phyloP scores from a whole-genome alignment of 2,329 filamentous ascomycete species.

The Microdochium bolleyi region DNA sequence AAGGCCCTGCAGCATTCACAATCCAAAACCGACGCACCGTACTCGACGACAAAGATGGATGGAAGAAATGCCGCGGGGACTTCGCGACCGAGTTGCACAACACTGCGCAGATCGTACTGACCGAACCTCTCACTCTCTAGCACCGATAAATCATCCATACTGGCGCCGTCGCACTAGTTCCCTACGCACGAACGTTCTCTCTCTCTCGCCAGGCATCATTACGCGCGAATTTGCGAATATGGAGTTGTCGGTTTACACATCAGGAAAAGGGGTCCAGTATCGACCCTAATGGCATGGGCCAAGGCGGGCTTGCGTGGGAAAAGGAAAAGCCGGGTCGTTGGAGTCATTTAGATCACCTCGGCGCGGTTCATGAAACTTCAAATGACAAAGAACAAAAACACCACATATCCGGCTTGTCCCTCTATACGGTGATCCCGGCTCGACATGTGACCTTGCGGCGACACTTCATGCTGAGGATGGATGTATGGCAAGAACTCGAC shows the following conservation, averaged over 20 bases:
- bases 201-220: neutral
- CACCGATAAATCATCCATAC: neutral
- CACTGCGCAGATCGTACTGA: neutral
- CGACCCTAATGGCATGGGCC: neutral
- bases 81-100: too few species aligned
- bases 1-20: neutral
- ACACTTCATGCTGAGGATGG: neutral
- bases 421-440: neutral
- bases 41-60: neutral
- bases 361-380: neutral
- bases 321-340: neutral
- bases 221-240: neutral
- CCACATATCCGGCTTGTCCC: neutral
- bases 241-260: neutral
- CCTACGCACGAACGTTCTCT: neutral
- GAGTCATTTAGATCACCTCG: neutral
- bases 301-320: neutral
- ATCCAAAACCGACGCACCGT: neutral
- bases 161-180: neutral
- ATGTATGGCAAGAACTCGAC: too few species aligned
- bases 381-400: conserved; percentile 1
- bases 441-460: neutral
- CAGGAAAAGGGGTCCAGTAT: neutral
- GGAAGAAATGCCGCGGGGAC: too few species aligned
- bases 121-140: neutral